Conservation (phyloP, 768 basidiomycete genomes). For the Mycena chlorophos region DNA sequence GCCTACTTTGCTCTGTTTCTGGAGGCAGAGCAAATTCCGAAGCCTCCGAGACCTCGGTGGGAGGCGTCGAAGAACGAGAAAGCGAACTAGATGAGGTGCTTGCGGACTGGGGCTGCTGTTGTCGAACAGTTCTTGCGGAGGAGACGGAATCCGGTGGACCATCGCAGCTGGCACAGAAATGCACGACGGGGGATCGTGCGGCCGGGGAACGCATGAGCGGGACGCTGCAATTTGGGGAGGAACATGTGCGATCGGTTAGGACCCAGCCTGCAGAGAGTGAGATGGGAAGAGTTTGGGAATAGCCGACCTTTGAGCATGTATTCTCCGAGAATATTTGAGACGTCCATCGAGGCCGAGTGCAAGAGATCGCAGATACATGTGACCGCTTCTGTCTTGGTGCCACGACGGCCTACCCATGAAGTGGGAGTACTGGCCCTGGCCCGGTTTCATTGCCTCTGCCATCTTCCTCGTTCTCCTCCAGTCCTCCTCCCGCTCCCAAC, state of each 20-base stretch:
- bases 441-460: constrained; percentile 42
- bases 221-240: constrained; percentile 54
- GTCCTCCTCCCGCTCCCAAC: constrained; percentile 30
- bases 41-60: constrained; percentile 70
- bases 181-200: constrained; percentile 41
- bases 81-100: constrained; percentile 50
- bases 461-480: constrained; percentile 42
- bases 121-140: constrained; percentile 4
- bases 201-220: constrained; percentile 75
- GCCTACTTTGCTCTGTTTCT: constrained; percentile 64
- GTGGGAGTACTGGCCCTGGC: constrained; percentile 56
- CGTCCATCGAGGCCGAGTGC: constrained; percentile 37
- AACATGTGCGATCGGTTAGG: constrained; percentile 66
- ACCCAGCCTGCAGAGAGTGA: constrained; percentile 38
- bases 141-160: constrained; percentile 31
- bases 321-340: constrained; percentile 64
- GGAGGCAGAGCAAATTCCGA: constrained; percentile 63
- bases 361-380: constrained; percentile 5
- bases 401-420: constrained; percentile 44
- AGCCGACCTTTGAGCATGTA: constrained; percentile 83
- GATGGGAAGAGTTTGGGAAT: constrained; percentile 2
- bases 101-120: constrained; percentile 33
- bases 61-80: constrained; percentile 73
- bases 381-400: constrained; percentile 17
- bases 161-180: constrained; percentile 69